phyloP scores from a whole-genome alignment of 768 basidiomycete species.

The Tulasnella sp. region DNA sequence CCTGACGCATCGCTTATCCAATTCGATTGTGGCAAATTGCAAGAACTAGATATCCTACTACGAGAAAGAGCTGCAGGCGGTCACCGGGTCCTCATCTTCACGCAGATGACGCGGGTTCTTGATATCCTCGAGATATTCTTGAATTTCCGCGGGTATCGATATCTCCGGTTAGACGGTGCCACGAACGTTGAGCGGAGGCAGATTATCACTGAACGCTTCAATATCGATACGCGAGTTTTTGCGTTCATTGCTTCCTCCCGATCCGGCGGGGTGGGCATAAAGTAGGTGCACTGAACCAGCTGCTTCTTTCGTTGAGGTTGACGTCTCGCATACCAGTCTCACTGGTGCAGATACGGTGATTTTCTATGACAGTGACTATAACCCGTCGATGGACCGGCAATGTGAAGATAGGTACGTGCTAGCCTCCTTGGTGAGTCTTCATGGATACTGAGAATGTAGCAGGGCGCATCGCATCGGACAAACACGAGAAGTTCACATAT shows the following conservation, averaged over 20 bases:
- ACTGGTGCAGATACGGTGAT: constrained; percentile 47
- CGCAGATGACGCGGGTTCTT: constrained; percentile 92
- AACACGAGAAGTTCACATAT: constrained; percentile 92
- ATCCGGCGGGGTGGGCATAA: constrained; percentile 78
- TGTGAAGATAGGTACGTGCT: constrained; percentile 41
- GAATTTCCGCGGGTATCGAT: constrained; percentile 88
- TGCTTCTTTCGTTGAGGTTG: neutral
- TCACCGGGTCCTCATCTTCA: constrained; percentile 90
- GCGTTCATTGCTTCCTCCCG: constrained; percentile 44
- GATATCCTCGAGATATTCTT: constrained; percentile 93
- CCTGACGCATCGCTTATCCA: constrained; percentile 85
- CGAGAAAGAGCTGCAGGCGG: constrained; percentile 82
- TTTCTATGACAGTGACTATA: constrained; percentile 47
- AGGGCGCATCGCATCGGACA: constrained; percentile 42
- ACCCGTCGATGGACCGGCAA: constrained; percentile 46
- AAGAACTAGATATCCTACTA: constrained; percentile 72
- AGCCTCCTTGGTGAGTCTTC: too few relatives aligned
- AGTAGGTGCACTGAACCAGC: constrained; percentile 50
- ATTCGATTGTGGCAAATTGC: constrained; percentile 95
- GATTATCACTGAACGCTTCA: constrained; percentile 46
- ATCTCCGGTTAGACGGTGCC: constrained; percentile 89
- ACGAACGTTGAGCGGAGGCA: constrained; percentile 90
- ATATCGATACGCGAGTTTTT: constrained; percentile 43
- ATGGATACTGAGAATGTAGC: too few relatives aligned
- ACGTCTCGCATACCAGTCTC: constrained; percentile 31